phyloP scores from a whole-genome alignment of 225 moss, liverwort and hornwort genomes.

The Polytrichum commune region DNA sequence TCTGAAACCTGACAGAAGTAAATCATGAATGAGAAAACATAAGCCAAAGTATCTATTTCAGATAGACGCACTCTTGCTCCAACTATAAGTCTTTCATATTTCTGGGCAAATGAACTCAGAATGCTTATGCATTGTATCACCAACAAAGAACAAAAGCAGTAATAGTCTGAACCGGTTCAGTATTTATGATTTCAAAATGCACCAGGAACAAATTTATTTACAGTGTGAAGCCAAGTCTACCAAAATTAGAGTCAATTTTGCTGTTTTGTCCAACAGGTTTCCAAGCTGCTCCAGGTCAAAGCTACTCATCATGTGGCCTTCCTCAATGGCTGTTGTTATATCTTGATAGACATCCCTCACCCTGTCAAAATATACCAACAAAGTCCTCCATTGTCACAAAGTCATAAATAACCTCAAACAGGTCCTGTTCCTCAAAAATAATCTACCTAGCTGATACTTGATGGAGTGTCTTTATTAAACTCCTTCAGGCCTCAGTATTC shows the following conservation, averaged over 20 bases:
- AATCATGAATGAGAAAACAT: neutral
- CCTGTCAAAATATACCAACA: conserved; percentile 38
- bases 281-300: conserved; percentile 39
- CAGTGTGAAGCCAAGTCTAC: conserved; percentile 17
- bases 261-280: conserved; percentile 29
- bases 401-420: no score
- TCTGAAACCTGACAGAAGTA: conserved; percentile 27
- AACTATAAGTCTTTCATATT: no score
- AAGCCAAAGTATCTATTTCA: neutral
- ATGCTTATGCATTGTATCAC: no score
- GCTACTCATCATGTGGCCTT: conserved; percentile 11
- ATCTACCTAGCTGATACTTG: neutral
- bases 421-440: neutral
- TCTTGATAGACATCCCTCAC: conserved; percentile 57
- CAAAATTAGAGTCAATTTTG: conserved; percentile 46
- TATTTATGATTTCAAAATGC: neutral
- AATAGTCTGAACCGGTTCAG: no score
- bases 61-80: no score
- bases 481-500: no score
- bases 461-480: no score
- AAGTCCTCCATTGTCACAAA: no score
- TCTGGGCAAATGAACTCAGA: no score
- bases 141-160: no score
- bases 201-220: neutral
- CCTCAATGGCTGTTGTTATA: conserved; percentile 38